A percentile compares a stretch with the other conserved stretches of the same genome.
Conservation (phyloP, 495 filamentous ascomycete genomes). For the Penicillium canariense region DNA sequence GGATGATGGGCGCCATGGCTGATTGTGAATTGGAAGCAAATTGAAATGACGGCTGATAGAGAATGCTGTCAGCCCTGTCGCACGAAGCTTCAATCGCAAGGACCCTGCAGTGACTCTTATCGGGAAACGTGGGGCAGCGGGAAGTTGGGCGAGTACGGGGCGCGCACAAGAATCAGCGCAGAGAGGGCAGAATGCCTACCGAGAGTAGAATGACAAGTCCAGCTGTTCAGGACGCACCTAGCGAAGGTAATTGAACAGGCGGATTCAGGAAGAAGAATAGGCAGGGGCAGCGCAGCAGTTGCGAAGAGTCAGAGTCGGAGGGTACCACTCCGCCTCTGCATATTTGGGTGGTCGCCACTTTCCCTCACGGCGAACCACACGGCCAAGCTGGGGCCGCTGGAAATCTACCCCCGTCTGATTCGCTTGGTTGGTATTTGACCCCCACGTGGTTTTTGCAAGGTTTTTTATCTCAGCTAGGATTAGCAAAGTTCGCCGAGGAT, state of each 20-base stretch:
- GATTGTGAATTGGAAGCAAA: background rate
- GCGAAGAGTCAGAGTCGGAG: slow-evolving; percentile 18
- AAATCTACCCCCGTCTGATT: slow-evolving; percentile 12
- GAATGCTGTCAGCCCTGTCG: background rate
- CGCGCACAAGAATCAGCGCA: background rate
- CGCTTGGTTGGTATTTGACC: background rate
- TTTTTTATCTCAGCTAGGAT: background rate
- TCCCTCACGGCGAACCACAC: slow-evolving; percentile 13
- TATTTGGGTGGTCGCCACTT: slow-evolving; percentile 9
- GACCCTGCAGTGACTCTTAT: slow-evolving; percentile 21
- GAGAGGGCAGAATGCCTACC: background rate
- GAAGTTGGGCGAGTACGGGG: background rate
- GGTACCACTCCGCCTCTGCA: slow-evolving; percentile 15
- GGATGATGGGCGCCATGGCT: slow-evolving; percentile 44
- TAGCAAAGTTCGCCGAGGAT: no score
- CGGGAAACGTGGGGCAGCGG: slow-evolving; percentile 25
- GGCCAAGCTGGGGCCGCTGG: slow-evolving; percentile 2
- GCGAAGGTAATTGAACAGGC: background rate
- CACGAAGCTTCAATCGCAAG: slow-evolving; percentile 2
- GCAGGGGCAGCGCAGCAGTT: background rate
- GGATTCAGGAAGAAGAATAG: background rate
- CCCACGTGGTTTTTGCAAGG: background rate
- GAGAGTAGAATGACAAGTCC: background rate
- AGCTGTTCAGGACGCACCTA: background rate
- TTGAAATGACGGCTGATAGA: background rate